These are phyloP conservation scores for Pyrenophora tritici-repentis DNA, from an alignment of 2,329 filamentous ascomycete genomes.

Conservation along the genomic window DNA sequence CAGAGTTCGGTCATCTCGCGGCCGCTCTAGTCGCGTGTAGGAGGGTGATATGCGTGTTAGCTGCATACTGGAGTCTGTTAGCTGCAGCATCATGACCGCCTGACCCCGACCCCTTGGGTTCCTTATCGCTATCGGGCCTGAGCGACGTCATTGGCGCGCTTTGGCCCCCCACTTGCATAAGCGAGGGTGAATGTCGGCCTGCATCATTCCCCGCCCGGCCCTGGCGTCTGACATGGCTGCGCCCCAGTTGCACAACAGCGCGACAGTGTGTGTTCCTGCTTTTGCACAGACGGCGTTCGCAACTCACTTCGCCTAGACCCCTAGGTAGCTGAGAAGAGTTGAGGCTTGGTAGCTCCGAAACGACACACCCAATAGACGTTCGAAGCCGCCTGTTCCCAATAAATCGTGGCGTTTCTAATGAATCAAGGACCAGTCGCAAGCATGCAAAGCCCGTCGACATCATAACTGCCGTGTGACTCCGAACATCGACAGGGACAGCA, in stretches of 20 bases:
- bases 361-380: slow-evolving; percentile 13
- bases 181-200: slow-evolving; percentile 19
- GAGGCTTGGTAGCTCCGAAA: slow-evolving; percentile 5
- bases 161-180: slow-evolving; percentile 10
- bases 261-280: slow-evolving; percentile 23
- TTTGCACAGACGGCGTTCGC: slow-evolving; percentile 12
- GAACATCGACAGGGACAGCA: slow-evolving; percentile 5
- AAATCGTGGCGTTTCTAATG: slow-evolving; percentile 19
- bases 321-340: slow-evolving; percentile 2
- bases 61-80: slow-evolving; percentile 28
- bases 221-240: slow-evolving; percentile 13
- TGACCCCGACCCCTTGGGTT: slow-evolving; percentile 20
- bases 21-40: slow-evolving; percentile 24
- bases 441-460: not conserved
- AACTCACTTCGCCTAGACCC: slow-evolving; percentile 15
- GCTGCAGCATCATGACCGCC: slow-evolving; percentile 15
- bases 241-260: slow-evolving; percentile 20
- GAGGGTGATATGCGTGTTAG: slow-evolving; percentile 35
- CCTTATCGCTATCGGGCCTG: slow-evolving; percentile 32
- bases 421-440: slow-evolving; percentile 1
- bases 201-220: slow-evolving; percentile 9
- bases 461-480: slow-evolving; percentile 3
- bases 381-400: slow-evolving; percentile 1
- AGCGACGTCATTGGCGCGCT: slow-evolving; percentile 29
- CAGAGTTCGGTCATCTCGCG: slow-evolving; percentile 30